A percentile compares a stretch with the other conserved stretches of the same genome.
Evolutionary conservation across 1,139 yeast species (phyloP).

Genomic region (Wickerhamomyces sp.): DNA sequence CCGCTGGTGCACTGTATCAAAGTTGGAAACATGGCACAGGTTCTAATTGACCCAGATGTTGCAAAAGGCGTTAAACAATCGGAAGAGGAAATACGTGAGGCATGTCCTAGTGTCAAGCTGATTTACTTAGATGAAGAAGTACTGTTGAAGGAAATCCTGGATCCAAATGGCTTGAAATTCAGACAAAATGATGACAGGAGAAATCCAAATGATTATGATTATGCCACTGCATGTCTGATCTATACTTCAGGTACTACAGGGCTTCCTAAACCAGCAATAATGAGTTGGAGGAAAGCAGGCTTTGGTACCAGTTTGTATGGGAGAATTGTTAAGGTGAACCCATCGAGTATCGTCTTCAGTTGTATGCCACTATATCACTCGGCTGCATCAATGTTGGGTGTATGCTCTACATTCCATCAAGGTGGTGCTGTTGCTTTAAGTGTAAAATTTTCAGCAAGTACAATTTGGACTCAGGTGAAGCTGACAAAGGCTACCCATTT

Average conservation of each 20-base stretch:
- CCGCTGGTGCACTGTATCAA: conserved; percentile 79
- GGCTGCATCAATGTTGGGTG: conserved; percentile 86
- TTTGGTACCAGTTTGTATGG: conserved; percentile 73
- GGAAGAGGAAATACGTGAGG: conserved; percentile 39
- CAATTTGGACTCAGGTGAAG: conserved; percentile 89
- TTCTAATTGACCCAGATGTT: conserved; percentile 75
- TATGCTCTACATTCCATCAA: conserved; percentile 65
- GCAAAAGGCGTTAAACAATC: conserved; percentile 50
- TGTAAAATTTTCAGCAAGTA: conserved; percentile 75
- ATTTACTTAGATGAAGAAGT: conserved; percentile 53
- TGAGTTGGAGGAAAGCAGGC: conserved; percentile 81
- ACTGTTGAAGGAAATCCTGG: conserved; percentile 37
- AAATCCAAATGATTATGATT: conserved; percentile 51
- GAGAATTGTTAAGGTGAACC: conserved; percentile 56
- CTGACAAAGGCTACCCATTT: conserved; percentile 69
- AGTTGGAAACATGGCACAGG: conserved; percentile 57
- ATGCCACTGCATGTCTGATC: conserved; percentile 65
- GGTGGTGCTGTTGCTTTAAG: conserved; percentile 77
- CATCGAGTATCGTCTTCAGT: conserved; percentile 62
- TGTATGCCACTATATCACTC: conserved; percentile 97
- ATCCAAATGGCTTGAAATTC: conserved; percentile 45
- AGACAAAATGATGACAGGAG: conserved; percentile 54
- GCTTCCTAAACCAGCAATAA: conserved; percentile 88
- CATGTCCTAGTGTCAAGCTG: conserved; percentile 36
- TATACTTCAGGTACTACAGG: conserved; percentile 97